phyloP scores from a whole-genome alignment of 2,329 filamentous ascomycete genomes.

The Colletotrichum salicis region DNA sequence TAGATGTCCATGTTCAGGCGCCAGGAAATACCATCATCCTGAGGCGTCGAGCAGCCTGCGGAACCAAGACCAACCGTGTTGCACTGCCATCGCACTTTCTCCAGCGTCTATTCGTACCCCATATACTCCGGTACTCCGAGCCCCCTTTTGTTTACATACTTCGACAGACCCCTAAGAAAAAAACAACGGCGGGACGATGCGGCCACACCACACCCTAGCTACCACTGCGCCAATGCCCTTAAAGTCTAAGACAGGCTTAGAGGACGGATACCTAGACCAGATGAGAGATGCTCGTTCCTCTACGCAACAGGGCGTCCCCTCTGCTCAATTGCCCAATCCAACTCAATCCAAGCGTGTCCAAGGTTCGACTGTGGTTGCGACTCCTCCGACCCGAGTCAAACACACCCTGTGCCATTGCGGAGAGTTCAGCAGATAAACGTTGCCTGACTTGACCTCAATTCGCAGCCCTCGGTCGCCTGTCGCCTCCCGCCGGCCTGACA shows the following conservation, averaged over 20 bases:
- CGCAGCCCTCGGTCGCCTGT: not conserved
- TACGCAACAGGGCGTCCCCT: too few relatives aligned
- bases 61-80: constrained; percentile 26
- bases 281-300: not conserved
- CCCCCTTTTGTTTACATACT: not conserved
- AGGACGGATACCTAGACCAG: not conserved
- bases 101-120: constrained; percentile 1
- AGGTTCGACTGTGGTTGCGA: not conserved
- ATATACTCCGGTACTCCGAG: too few relatives aligned
- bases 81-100: constrained; percentile 22
- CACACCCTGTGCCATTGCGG: not conserved
- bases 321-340: not conserved
- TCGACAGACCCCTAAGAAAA: not conserved
- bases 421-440: not conserved
- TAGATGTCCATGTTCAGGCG: constrained; percentile 26
- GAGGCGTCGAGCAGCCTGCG: constrained; percentile 5
- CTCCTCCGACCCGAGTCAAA: constrained; percentile 17
- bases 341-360: not conserved
- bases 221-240: not conserved
- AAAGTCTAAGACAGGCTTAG: not conserved
- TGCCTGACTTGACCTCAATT: not conserved
- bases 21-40: constrained; percentile 30
- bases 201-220: constrained; percentile 14
- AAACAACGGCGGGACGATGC: not conserved
- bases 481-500: not conserved